Evolutionary conservation across 768 basidiomycete genomes (phyloP), one percentile per base, ranked within the genome.

Genomic region (Arthromyces matolae): DNA sequence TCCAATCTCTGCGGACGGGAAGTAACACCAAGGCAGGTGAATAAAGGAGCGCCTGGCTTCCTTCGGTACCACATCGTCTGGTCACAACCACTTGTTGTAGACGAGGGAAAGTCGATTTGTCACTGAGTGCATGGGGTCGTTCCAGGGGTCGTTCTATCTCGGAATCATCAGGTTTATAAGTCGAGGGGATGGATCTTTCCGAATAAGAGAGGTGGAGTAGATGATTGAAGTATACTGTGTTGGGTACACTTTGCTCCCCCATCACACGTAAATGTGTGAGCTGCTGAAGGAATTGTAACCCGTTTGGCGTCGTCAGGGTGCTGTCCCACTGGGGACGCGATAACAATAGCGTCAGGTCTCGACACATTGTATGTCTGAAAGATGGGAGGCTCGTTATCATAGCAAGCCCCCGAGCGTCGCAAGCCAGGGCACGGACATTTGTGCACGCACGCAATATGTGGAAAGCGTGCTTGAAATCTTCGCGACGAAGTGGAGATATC

Each of bases 191-290:
- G 22, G 32, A 47, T 20, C 34, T 41, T 23, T 58, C 52, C 14
- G 25, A 27, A 37, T 66, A 70, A 18, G 69, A 69, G 18, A 71
- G 53, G 37, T 68, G 60, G 3, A 61, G 59, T 31, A 71, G 61
- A 10, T 56, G 51, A 3, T 51, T 49, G 16, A 64, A 60, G 0
- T 51, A 42, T 18, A 64, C 14, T 12, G 50, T 34, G 13, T 25
- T 51, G 3, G 67, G 68, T 4, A 67, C 49, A 16, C 53, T 54
- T 24, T 65, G 37, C 31, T 58, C 64, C 13, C 64, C 63, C 42
- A 65, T 61, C 28, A 70, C 59, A 5, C 69, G 67, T 13, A 71
- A 49, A 39, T 66, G 69, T 9, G 64, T 65, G 16, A 71, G 53
- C 46, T 60, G 63, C 10, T 43, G 49, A 28, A 71, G 52, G 47